phyloP scores from a whole-genome alignment of 805 yeast species.

The Myxozyma nipponensis region DNA sequence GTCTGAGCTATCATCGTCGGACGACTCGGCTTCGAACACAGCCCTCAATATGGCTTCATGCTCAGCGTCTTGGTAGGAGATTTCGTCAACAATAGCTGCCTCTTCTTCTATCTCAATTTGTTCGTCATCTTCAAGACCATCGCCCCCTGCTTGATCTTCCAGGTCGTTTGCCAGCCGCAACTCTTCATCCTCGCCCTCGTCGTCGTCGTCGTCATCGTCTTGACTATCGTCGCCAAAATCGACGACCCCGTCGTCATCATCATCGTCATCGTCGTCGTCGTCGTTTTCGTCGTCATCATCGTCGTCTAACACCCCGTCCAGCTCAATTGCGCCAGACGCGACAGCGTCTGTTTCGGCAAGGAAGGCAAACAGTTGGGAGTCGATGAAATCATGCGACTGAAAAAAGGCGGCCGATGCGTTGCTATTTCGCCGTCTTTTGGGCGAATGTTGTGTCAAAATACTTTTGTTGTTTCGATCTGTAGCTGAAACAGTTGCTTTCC shows the following conservation, averaged over 20 bases:
- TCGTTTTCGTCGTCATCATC: constrained; percentile 29
- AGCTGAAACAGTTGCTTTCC: neutral
- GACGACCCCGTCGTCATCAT: constrained; percentile 37
- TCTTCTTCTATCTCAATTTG: constrained; percentile 38
- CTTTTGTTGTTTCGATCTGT: constrained; percentile 7
- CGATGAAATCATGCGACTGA: constrained; percentile 4
- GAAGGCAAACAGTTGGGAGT: constrained; percentile 24
- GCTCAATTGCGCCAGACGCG: constrained; percentile 1
- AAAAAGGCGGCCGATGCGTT: constrained; percentile 3
- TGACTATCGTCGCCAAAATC: constrained; percentile 43
- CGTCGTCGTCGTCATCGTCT: constrained; percentile 36
- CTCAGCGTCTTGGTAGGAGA: constrained; percentile 11
- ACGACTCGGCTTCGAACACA: constrained; percentile 13
- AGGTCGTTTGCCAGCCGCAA: constrained; percentile 34
- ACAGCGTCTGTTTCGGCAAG: constrained; percentile 20
- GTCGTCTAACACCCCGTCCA: constrained; percentile 10
- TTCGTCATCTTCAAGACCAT: constrained; percentile 41
- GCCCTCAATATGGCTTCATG: constrained; percentile 2
- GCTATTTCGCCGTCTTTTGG: constrained; percentile 11
- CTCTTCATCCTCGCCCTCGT: constrained; percentile 55
- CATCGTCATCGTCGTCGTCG: constrained; percentile 38
- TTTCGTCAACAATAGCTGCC: constrained; percentile 30
- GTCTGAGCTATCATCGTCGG: constrained; percentile 32
- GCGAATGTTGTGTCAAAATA: neutral
- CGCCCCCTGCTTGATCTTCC: constrained; percentile 30